These are phyloP conservation scores for Davidsoniella virescens DNA, from an alignment of 2,329 filamentous ascomycete genomes.

Conservation along the genomic window DNA sequence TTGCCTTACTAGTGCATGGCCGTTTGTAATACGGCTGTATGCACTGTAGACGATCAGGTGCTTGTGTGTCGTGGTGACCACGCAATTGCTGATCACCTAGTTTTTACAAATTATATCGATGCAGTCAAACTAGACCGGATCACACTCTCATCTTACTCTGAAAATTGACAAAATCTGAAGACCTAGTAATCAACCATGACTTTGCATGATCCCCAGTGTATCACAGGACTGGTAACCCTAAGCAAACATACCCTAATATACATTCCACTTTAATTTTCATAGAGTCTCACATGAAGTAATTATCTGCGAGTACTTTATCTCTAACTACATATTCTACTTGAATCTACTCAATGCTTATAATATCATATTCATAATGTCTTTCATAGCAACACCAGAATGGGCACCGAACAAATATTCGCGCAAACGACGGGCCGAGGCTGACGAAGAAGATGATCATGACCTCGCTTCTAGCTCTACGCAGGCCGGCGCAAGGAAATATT, in stretches of 20 bases:
- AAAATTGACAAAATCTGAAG: no score
- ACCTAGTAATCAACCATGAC: no score
- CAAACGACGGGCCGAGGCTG: constrained; percentile 5
- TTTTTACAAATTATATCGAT: no score
- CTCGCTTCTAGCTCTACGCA: neutral
- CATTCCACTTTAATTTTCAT: neutral
- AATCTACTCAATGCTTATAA: neutral
- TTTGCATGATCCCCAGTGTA: no score
- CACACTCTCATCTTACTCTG: no score
- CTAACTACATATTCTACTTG: neutral
- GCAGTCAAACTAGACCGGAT: no score
- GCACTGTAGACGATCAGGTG: no score
- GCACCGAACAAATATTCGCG: constrained; percentile 2
- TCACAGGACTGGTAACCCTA: neutral
- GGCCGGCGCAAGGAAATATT: constrained; percentile 5
- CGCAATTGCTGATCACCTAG: no score
- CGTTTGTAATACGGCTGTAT: no score
- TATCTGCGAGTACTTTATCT: neutral
- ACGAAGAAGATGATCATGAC: constrained; percentile 1
- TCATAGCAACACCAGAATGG: constrained; percentile 7
- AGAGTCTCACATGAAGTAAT: neutral
- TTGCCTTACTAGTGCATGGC: no score
- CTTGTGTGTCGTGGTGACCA: no score
- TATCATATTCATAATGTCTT: neutral
- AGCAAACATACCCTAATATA: neutral